Conservation (phyloP, 2,329 filamentous ascomycete species). For the Phialemoniopsis sp. region DNA sequence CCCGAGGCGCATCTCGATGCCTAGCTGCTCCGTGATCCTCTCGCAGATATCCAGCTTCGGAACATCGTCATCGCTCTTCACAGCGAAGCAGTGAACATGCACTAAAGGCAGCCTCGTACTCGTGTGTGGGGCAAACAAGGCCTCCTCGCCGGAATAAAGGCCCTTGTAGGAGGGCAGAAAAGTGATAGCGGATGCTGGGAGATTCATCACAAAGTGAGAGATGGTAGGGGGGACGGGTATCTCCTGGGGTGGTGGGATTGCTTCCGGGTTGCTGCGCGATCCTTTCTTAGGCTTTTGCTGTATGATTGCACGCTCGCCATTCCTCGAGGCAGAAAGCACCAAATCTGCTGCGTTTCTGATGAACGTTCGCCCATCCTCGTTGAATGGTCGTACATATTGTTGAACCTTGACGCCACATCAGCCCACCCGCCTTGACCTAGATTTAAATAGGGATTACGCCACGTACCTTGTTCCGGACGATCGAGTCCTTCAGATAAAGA, state of each 20-base stretch:
- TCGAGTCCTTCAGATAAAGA: slow-evolving; percentile 64
- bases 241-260: slow-evolving; percentile 18
- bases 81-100: slow-evolving; percentile 92
- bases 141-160: slow-evolving; percentile 69
- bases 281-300: slow-evolving; percentile 35
- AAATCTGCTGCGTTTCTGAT: slow-evolving; percentile 66
- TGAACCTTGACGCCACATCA: too few species aligned
- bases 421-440: neutral
- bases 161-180: slow-evolving; percentile 77
- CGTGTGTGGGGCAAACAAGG: slow-evolving; percentile 58
- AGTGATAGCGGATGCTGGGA: slow-evolving; percentile 82
- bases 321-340: slow-evolving; percentile 45
- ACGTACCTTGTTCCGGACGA: slow-evolving; percentile 73
- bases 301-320: slow-evolving; percentile 51
- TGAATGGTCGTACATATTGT: slow-evolving; percentile 73
- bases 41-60: slow-evolving; percentile 61
- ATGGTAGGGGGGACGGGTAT: slow-evolving; percentile 68
- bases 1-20: slow-evolving; percentile 48
- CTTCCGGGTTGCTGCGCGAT: slow-evolving; percentile 12
- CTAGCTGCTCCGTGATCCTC: slow-evolving; percentile 59
- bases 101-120: slow-evolving; percentile 67
- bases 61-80: slow-evolving; percentile 72
- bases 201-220: slow-evolving; percentile 97
- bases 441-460: neutral
- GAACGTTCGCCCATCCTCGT: slow-evolving; percentile 77